Base-by-base conservation (phyloP, 805 yeast genomes). In the Maudiozyma pseudohumilis region DNA sequence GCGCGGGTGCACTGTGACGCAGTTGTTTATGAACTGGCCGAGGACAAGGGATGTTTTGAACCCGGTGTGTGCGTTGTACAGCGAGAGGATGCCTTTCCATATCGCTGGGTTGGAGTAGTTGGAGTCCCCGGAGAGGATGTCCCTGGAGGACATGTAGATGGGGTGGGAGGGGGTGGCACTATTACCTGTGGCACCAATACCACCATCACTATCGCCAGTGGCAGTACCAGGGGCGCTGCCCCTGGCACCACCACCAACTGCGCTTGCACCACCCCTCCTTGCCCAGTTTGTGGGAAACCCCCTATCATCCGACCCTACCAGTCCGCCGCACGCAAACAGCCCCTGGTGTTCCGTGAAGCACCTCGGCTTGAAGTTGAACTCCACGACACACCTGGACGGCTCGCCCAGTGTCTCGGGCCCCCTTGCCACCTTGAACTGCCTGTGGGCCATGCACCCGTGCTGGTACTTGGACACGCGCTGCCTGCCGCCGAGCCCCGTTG, bases 11-110 rank as follows among this genome's bases (percentile, higher is more conserved):
- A 80, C 50, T 0, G 77, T 61, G 21, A 86, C 94, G 34, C 84
- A 75, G 58, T 87, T 87, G 57, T 86, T 87, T 49, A 88, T 86
- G 61, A 78, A 75, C 24, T 81, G 81, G 0, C 96, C 96, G 37
- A 86, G 61, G 37, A 72, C 72, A 20, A 74, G 66, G 2, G 79
- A 72, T 32, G 66, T 59, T 5, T 68, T 61, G 6, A 59, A 53
- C n/a, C 66, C 66, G 9, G 74, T 67, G 5, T 65, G 65, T 18
- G 73, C 70, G 41, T 73, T 70, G 53, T 70, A 68, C 4, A 58
- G 30, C 2, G 59, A 55, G 8, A 58, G 25, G 6, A 56, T 47
- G 0, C 95, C 95, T 46, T 76, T 75, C 61, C 74, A 66, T 27
- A 55, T 44, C 25, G 45, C 46, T 12, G 56, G 50, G 35, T 58